A percentile compares a stretch with the other conserved stretches of the same genome.
phyloP scores from a whole-genome alignment of 164 flowering plant genomes.

The Chimonanthus salicifolius region DNA sequence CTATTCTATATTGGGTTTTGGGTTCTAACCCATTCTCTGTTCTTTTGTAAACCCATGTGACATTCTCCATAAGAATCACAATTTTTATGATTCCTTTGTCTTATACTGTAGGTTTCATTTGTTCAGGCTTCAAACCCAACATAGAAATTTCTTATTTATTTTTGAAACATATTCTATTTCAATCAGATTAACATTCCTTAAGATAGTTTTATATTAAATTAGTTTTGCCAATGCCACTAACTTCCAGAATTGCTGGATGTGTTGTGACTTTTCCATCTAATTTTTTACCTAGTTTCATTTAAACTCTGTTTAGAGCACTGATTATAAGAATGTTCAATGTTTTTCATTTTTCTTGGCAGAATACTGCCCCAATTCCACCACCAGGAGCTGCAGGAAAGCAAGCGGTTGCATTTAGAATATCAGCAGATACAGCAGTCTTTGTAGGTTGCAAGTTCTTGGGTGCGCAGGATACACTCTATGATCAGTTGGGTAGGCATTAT shows the following conservation, averaged over 20 bases:
- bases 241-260: background rate
- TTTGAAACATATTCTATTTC: background rate
- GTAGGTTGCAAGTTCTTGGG: conserved; percentile 46
- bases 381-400: conserved; percentile 51
- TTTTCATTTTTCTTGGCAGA: conserved; percentile 25
- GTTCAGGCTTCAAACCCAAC: background rate
- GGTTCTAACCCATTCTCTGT: background rate
- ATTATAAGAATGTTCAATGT: conserved; percentile 2
- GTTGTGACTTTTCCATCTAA: too few species aligned
- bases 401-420: conserved; percentile 56
- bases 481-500: conserved; percentile 57
- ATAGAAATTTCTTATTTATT: too few species aligned
- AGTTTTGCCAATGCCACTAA: background rate
- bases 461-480: conserved; percentile 61
- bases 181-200: background rate
- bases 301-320: background rate
- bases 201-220: background rate
- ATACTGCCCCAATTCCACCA: conserved; percentile 40
- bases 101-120: background rate
- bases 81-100: background rate
- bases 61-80: background rate
- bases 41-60: background rate
- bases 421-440: conserved; percentile 49
- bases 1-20: background rate
- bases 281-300: background rate